phyloP scores from a whole-genome alignment of 495 filamentous ascomycete species.

The Lepraria neglecta region DNA sequence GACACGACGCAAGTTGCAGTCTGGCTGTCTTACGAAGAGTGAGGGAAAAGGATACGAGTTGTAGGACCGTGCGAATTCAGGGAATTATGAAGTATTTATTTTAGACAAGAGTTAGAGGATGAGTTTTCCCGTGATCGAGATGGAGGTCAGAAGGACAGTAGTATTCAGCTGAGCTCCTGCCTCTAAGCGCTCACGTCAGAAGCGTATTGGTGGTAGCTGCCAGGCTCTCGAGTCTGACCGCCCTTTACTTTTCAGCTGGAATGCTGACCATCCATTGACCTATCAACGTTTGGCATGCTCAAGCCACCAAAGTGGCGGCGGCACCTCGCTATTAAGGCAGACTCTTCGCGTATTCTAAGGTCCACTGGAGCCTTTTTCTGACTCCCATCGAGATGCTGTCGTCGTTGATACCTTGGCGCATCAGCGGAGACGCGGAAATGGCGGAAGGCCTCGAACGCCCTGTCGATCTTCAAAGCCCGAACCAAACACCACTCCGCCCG shows the following conservation, averaged over 20 bases:
- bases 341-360: neutral
- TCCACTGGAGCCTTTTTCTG: no score
- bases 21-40: constrained; percentile 5
- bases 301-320: neutral
- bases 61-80: neutral
- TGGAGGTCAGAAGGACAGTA: neutral
- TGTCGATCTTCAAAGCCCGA: neutral
- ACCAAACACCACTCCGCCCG: constrained; percentile 3
- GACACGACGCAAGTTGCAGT: neutral
- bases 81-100: neutral
- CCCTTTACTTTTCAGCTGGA: neutral
- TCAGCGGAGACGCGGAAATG: constrained; percentile 7
- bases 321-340: neutral
- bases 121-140: neutral
- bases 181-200: constrained; percentile 1
- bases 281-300: constrained; percentile 6
- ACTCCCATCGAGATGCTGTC: neutral
- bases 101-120: neutral
- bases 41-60: neutral
- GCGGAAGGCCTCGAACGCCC: neutral
- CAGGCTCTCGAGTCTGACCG: neutral
- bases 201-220: neutral
- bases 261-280: neutral
- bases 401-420: neutral
- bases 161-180: constrained; percentile 11